Percentiles rank a stretch among this genome's conserved stretches.
Evolutionary conservation across 1,284 basidiomycete genomes (phyloP).

Genomic region (Pholiota adiposa): DNA sequence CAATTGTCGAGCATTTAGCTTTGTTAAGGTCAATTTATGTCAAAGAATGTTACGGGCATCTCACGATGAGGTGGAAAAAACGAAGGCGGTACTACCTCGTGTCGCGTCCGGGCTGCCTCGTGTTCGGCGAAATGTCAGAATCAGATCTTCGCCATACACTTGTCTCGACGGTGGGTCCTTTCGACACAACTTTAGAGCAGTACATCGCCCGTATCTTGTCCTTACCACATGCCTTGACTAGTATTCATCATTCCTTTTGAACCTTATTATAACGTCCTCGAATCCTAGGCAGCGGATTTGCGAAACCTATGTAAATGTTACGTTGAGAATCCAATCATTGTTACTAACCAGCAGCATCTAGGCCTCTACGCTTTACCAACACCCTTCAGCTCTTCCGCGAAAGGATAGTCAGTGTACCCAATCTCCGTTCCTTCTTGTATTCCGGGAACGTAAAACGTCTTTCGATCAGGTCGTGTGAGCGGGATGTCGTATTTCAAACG

Average conservation of each 20-base stretch:
- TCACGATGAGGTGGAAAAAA: neutral
- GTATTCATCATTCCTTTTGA: neutral
- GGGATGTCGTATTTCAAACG: conserved; percentile 17
- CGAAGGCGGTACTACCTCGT: neutral
- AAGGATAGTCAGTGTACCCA: conserved; percentile 40
- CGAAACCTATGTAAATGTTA: no score
- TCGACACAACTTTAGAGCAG: neutral
- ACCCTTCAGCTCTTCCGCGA: conserved; percentile 8
- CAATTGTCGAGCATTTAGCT: neutral
- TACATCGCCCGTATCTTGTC: neutral
- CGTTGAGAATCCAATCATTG: neutral
- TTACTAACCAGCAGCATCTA: neutral
- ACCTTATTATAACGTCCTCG: neutral
- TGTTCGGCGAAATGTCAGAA: neutral
- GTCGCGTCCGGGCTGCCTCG: neutral
- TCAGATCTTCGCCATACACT: neutral
- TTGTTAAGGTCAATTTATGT: neutral
- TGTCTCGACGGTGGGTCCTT: neutral
- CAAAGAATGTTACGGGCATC: conserved; percentile 3
- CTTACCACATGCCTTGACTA: neutral
- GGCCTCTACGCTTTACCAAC: neutral
- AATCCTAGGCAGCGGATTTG: no score
- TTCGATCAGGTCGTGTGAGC: conserved; percentile 24
- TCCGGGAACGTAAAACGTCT: conserved; percentile 29
- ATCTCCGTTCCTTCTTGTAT: conserved; percentile 17